Evolutionary conservation across 1,139 yeast genomes (phyloP), one percentile per base, ranked within the genome.

Genomic region (Kluyveromyces marxianus): DNA sequence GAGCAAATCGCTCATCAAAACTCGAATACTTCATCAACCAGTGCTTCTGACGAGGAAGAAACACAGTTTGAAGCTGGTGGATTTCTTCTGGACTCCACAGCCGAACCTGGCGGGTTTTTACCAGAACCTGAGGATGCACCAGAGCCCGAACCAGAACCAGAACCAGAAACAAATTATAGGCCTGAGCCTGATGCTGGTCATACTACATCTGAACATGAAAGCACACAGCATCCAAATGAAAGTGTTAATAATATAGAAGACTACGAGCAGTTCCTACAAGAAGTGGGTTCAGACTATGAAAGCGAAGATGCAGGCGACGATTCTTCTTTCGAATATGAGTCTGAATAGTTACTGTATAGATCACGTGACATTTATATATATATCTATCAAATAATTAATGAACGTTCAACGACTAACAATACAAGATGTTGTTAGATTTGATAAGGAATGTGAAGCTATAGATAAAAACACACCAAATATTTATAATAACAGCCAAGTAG

Each of bases 211-310:
- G 29, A 21, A 10, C 7, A 30, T 4, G 35, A 14, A 14, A 14
- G 21, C 21, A 14, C 21, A 14, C 21, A 14, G 21, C 21, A 14
- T 14, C 21, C 35, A 7, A 33, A 7, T 33, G 14, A n/a, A 33
- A 14, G n/a, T 8, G 39, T 40, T 21, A 47, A 39, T 7, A 31
- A 41, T 31, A 50, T 54, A 35, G 61, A 55, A 4, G 64, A 60
- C 33, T 65, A 60, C 39, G 58, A 51, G 7, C 56, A 50, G 25
- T 56, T 54, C 30, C 49, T 55, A 55, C 51, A 55, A 24, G 63
- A 57, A 7, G 41, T 57, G n/a, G 51, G 48, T 4, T 35, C 31
- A 4, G 40, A 38, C 7, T 35, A 34, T 8, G 35, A 14, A 14
- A 14, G 21, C 21, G 21, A 14, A 14, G 21, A 14, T 14, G 21